phyloP scores from a whole-genome alignment of 345 rosid genomes.

The Mangifera indica region DNA sequence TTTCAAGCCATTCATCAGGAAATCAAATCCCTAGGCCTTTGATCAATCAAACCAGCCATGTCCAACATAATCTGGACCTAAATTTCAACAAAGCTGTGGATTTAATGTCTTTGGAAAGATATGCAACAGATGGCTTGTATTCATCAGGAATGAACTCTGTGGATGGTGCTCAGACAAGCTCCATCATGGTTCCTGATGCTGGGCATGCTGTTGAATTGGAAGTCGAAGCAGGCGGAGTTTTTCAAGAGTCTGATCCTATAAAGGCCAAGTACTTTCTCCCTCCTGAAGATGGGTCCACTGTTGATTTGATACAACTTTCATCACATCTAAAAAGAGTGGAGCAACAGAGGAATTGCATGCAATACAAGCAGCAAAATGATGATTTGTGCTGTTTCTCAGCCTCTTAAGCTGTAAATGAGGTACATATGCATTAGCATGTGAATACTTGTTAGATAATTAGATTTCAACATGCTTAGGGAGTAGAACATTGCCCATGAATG shows the following conservation, averaged over 20 bases:
- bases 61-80: constrained; percentile 17
- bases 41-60: constrained; percentile 16
- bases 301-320: constrained; percentile 54
- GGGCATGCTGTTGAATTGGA: constrained; percentile 22
- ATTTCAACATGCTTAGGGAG: not conserved
- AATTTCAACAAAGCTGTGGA: constrained; percentile 21
- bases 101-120: not conserved
- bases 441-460: not conserved
- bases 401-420: constrained; percentile 26
- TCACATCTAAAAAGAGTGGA: constrained; percentile 55
- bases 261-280: constrained; percentile 30
- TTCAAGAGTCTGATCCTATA: constrained; percentile 23
- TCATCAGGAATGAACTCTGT: constrained; percentile 18
- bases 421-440: constrained; percentile 5
- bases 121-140: constrained; percentile 7
- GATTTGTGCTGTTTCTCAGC: constrained; percentile 29
- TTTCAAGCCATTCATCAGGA: constrained; percentile 34
- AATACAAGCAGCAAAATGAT: constrained; percentile 33
- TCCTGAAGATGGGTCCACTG: constrained; percentile 34
- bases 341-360: constrained; percentile 39
- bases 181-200: constrained; percentile 21
- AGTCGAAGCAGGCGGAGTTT: constrained; percentile 24
- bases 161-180: constrained; percentile 14
- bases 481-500: not conserved
- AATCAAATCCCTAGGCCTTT: constrained; percentile 25